A percentile compares a stretch with the other conserved stretches of the same genome.
Conservation (phyloP, 2,329 filamentous ascomycete genomes). For the Sclerotinia trifoliorum region DNA sequence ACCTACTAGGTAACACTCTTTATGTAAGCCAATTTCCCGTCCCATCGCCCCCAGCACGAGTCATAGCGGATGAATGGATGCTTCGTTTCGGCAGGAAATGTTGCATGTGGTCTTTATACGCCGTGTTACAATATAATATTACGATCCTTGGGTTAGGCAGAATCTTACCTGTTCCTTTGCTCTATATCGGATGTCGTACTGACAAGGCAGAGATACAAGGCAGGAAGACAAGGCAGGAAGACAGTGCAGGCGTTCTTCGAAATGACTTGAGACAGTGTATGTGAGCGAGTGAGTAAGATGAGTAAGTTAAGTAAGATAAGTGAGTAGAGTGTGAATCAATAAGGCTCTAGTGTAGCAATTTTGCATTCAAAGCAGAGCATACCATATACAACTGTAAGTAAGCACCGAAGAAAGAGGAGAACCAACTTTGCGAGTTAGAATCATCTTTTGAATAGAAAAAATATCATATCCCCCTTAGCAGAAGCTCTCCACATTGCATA, state of each 20-base stretch:
- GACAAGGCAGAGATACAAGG: neutral
- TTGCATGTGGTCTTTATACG: neutral
- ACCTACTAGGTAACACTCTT: neutral
- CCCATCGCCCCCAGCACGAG: neutral
- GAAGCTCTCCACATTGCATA: conserved; percentile 9
- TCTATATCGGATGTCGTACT: neutral
- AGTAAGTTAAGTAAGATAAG: neutral
- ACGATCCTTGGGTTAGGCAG: neutral
- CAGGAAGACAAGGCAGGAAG: neutral
- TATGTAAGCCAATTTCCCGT: neutral
- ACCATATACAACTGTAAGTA: neutral
- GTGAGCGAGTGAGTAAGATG: neutral
- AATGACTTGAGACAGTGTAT: neutral
- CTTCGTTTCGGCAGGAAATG: neutral
- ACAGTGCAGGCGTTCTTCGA: neutral
- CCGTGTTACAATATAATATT: neutral
- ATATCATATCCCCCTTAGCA: neutral
- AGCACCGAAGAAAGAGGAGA: conserved; percentile 11
- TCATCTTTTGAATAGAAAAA: neutral
- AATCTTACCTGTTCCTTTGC: neutral
- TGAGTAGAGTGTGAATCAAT: conserved; percentile 11
- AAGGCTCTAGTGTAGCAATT: conserved; percentile 9
- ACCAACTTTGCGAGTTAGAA: neutral
- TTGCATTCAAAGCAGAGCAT: conserved; percentile 8
- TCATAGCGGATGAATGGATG: no score